Base-by-base conservation (phyloP, 257 asterid species). In the Solanum pennellii region DNA sequence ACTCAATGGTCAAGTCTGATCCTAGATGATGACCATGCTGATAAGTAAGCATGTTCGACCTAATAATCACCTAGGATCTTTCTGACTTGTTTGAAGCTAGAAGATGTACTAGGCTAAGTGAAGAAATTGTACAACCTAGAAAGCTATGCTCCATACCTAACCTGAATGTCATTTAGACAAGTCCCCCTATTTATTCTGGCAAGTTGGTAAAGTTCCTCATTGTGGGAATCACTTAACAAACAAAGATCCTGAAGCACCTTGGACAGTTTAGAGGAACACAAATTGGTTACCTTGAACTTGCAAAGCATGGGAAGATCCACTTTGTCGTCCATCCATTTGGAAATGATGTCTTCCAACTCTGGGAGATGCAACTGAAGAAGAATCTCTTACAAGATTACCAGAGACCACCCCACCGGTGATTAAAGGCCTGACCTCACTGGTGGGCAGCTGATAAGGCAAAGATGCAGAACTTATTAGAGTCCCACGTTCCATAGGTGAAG, bases 371-470 rank as follows among this genome's bases (percentile, higher is more conserved):
- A 92, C 87, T 86, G 96, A 87, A 91, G 91, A 85, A 60, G 90
- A 82, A 75, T 86, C 92, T 75, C 86, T 88, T n/a, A 88, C 92
- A 88, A 89, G 90, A 92, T 92, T 95, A 91, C 90, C 89, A 44
- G 95, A 52, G 60, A 95, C 86, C 87, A 92, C 87, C 73, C 93
- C 93, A 88, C 91, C 77, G 84, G 96, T 89, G 91, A 87, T 91
- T 84, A 87, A 76, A 74, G 96, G 95, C 87, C 96, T 94, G 87
- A 97, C 91, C 94, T 96, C 99, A 86, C 98, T 97, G 33, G 95
- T 91, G 85, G 98, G 98, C 83, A 94, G 97, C 94, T 97, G 99
- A 90, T 93, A 95, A 20, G 98, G 92, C 87, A 92, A 90, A 87
- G 96, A 85, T 62, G 93, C 74, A 77, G 94, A 89, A 86, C 89